Evolutionary conservation across 352 stramenopile genomes (phyloP).

Genomic region (Globisporangium paroecandrum): DNA sequence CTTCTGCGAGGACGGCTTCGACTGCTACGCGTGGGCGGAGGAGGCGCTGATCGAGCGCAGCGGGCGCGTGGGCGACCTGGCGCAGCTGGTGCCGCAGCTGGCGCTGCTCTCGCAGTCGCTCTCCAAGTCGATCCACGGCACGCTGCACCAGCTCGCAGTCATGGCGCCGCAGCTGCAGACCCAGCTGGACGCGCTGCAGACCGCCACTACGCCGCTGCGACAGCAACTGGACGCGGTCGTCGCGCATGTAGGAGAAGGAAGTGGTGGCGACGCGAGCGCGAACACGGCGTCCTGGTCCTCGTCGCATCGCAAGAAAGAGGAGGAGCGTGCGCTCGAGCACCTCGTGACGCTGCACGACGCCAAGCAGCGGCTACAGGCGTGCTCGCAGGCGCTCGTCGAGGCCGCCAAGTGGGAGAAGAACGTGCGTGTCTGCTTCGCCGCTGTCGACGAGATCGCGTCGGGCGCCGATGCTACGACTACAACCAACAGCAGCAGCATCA

Average conservation of each 20-base stretch:
- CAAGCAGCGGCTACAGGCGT: constrained; percentile 59
- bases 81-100: constrained; percentile 51
- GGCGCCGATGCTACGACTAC: neutral
- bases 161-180: constrained; percentile 46
- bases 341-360: constrained; percentile 69
- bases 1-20: constrained; percentile 47
- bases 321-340: constrained; percentile 43
- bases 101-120: constrained; percentile 60
- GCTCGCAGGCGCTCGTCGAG: constrained; percentile 66
- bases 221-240: constrained; percentile 40
- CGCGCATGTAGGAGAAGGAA: constrained; percentile 20
- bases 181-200: constrained; percentile 48
- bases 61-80: constrained; percentile 28
- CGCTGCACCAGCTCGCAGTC: constrained; percentile 59
- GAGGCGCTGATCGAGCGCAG: constrained; percentile 42
- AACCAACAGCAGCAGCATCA: neutral
- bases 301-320: constrained; percentile 17
- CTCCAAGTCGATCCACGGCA: constrained; percentile 46
- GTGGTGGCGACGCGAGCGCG: constrained; percentile 2
- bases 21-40: constrained; percentile 73
- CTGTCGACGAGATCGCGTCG: constrained; percentile 32
- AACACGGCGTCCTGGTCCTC: constrained; percentile 13
- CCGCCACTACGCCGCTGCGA: constrained; percentile 35
- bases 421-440: constrained; percentile 44
- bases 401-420: constrained; percentile 65